phyloP scores from a whole-genome alignment of 371 early-diverging fungal species.

The Nematocida sp. region DNA sequence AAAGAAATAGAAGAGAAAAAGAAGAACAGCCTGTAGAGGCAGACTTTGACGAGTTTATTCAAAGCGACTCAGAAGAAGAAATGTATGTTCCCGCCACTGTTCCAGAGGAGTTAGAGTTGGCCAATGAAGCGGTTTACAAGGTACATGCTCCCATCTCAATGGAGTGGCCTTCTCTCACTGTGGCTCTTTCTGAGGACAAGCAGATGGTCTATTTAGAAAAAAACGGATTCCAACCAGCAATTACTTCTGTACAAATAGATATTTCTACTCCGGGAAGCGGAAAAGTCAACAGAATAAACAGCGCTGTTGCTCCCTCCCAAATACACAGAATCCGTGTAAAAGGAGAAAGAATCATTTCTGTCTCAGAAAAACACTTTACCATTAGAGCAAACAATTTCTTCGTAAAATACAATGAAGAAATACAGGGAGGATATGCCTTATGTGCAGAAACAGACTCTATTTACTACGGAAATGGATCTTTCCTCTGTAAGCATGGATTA shows the following conservation, averaged over 20 bases:
- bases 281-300: neutral
- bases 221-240: no score
- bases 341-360: neutral
- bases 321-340: constrained; percentile 16
- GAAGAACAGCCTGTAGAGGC: neutral
- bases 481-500: neutral
- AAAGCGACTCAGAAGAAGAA: neutral
- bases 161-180: constrained; percentile 40
- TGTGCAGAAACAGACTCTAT: neutral
- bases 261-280: no score
- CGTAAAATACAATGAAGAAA: no score
- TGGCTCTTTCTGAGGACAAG: constrained; percentile 2
- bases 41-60: no score
- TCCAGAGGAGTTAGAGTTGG: constrained; percentile 37
- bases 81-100: neutral
- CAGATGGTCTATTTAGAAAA: constrained; percentile 5
- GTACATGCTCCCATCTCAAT: constrained; percentile 34
- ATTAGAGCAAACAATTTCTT: neutral
- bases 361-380: neutral
- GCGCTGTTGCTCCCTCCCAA: neutral
- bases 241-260: no score
- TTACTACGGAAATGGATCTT: constrained; percentile 26
- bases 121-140: constrained; percentile 6
- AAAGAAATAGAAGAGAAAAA: neutral
- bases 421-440: constrained; percentile 33